Evolutionary conservation across 2,329 filamentous ascomycete genomes (phyloP).

Genomic region (Trichoderma sp.): DNA sequence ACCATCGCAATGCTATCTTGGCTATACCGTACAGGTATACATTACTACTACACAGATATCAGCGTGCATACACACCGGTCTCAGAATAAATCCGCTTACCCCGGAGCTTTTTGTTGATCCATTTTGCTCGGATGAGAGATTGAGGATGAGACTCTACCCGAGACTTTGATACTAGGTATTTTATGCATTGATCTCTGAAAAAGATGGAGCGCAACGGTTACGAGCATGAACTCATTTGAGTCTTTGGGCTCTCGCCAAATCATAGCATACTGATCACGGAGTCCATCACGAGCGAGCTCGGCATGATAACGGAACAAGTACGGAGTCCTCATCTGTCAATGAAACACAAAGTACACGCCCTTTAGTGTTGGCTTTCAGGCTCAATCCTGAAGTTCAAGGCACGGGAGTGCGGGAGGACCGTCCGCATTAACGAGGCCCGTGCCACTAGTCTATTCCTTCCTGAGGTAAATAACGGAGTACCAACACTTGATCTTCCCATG

Average conservation of each 20-base stretch:
- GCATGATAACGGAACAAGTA: neutral
- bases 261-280: neutral
- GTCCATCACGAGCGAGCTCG: neutral
- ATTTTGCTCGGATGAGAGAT: neutral
- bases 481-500: neutral
- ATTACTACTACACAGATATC: neutral
- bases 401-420: conserved; percentile 30
- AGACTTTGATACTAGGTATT: conserved; percentile 29
- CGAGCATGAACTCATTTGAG: neutral
- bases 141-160: conserved; percentile 26
- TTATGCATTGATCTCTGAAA: neutral
- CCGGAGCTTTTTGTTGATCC: conserved; percentile 4
- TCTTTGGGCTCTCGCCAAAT: neutral
- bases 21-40: neutral
- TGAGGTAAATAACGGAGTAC: conserved; percentile 9
- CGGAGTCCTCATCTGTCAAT: neutral
- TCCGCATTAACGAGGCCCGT: conserved; percentile 24
- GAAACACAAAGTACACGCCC: neutral
- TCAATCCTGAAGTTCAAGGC: conserved; percentile 19
- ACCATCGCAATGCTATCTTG: conserved; percentile 7
- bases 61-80: neutral
- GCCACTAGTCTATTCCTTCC: conserved; percentile 14
- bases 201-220: neutral
- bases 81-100: neutral
- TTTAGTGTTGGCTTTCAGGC: conserved; percentile 5